Conservation (phyloP, 768 basidiomycete species). For the Clathrus columnatus region DNA sequence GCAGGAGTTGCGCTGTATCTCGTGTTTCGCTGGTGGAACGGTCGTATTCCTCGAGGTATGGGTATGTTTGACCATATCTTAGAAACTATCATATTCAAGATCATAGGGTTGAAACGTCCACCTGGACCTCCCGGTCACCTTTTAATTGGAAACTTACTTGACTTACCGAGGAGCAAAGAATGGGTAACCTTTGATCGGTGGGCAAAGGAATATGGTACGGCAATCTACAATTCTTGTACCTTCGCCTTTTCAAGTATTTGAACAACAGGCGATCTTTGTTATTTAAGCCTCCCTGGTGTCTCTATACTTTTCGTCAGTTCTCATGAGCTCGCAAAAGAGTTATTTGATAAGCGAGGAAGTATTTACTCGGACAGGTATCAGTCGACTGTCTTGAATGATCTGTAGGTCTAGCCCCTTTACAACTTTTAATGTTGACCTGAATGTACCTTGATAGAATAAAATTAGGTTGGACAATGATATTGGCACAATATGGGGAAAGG, state of each 20-base stretch:
- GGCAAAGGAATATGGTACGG: neutral
- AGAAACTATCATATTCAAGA: neutral
- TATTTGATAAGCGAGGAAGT: conserved; percentile 14
- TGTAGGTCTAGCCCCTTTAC: conserved; percentile 4
- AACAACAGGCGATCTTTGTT: conserved; percentile 14
- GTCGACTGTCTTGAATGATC: conserved; percentile 13
- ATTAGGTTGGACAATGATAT: conserved; percentile 42
- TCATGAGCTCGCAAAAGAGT: conserved; percentile 12
- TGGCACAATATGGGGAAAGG: conserved; percentile 40
- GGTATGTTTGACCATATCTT: neutral
- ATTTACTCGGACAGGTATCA: conserved; percentile 16
- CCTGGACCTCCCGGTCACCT: neutral
- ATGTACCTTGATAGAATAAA: neutral
- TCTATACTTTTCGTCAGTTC: conserved; percentile 14
- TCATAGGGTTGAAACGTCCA: neutral
- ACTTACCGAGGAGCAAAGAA: neutral
- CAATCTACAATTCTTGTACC: neutral
- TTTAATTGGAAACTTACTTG: neutral
- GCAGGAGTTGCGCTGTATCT: neutral
- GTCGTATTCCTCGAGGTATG: neutral
- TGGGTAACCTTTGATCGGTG: neutral
- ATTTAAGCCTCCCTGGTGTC: conserved; percentile 8
- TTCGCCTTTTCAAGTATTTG: neutral
- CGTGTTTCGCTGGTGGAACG: neutral
- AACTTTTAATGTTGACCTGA: neutral